Evolutionary conservation across 352 stramenopile species (phyloP), one percentile per base, ranked within the genome.

Genomic region (Globisporangium nagaii): DNA sequence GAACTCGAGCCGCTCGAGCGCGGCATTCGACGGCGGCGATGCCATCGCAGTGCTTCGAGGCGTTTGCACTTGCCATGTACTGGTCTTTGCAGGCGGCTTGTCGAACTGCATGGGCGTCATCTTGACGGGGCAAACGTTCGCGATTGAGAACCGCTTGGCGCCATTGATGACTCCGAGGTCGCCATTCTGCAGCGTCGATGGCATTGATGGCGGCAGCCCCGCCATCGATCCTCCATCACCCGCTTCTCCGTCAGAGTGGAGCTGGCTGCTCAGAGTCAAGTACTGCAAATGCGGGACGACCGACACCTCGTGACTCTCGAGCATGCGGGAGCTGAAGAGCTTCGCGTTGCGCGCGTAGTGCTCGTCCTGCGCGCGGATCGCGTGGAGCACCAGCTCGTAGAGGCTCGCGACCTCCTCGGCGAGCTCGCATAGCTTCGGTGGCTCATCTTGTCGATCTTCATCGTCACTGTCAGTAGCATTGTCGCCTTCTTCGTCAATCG

Each of bases 271-370:
- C 15, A 36, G 24, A 40, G 40, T n/a, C 8, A 37, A 12, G 19
- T 25, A 44, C n/a, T 53, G 50, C 11, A 25, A 42, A 10, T 25
- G 27, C 3, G 56, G 72, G 0, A 74, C 54, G 20, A 86, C 63
- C 0, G 79, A 84, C 13, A 87, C 65, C 53, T 89, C 79, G 46
- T 82, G 77, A 37, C 51, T 73, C 46, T 89, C 75, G 30, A 86
- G 74, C 58, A 86, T 73, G 13, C 79, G 73, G 1, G 79, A 71
- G 46, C 63, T 86, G 41, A 87, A 89, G 1, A 89, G 52, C 60
- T 89, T 89, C 28, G 63, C 36, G 36, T 87, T 59, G 20, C 68
- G 71, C 17, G 75, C 75, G 27, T 87, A 87, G 47, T 89, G 79
- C 41, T 89, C 79, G 47, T 89, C 75, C 50, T 89, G 75, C 8